A percentile compares a stretch with the other conserved stretches of the same genome.
These are phyloP conservation scores for Paxillus rubicundulus DNA, from an alignment of 768 basidiomycete species.

Conservation along the genomic window DNA sequence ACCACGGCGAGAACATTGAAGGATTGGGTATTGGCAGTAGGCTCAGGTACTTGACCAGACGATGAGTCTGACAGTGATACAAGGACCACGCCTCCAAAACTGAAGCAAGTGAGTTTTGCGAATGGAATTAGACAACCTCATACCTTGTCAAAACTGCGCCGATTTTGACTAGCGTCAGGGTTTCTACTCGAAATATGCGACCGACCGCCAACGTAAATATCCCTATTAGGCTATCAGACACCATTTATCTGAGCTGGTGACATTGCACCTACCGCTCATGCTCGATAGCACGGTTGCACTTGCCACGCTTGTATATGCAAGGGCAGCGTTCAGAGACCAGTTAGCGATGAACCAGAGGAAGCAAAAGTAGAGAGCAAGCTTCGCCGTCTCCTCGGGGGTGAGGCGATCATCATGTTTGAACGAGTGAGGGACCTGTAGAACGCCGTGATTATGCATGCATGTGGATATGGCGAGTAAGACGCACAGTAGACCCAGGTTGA, in stretches of 20 bases:
- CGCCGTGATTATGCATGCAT: not conserved
- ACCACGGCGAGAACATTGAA: constrained; percentile 34
- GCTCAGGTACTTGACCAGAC: constrained; percentile 5
- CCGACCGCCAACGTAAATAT: constrained; percentile 92
- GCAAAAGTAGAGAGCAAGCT: constrained; percentile 78
- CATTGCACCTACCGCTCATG: constrained; percentile 69
- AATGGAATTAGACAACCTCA: constrained; percentile 9
- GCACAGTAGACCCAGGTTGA: constrained; percentile 19
- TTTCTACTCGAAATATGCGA: constrained; percentile 77
- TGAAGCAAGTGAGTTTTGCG: constrained; percentile 28
- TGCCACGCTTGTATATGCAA: constrained; percentile 90
- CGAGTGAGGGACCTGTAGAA: constrained; percentile 9
- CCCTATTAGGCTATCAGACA: constrained; percentile 44
- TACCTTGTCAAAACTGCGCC: constrained; percentile 79
- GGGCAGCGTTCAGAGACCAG: constrained; percentile 81
- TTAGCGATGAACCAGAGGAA: constrained; percentile 94
- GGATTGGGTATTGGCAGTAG: constrained; percentile 13
- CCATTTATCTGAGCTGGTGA: not conserved
- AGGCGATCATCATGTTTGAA: constrained; percentile 39
- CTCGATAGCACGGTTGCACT: constrained; percentile 87
- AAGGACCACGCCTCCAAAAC: constrained; percentile 79
- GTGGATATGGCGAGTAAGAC: not conserved
- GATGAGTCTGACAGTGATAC: constrained; percentile 87
- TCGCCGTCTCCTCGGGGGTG: constrained; percentile 67
- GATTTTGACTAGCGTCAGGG: constrained; percentile 67